These are phyloP conservation scores for Rhizoctonia solani DNA, from an alignment of 1,284 basidiomycete genomes.

Conservation along the genomic window DNA sequence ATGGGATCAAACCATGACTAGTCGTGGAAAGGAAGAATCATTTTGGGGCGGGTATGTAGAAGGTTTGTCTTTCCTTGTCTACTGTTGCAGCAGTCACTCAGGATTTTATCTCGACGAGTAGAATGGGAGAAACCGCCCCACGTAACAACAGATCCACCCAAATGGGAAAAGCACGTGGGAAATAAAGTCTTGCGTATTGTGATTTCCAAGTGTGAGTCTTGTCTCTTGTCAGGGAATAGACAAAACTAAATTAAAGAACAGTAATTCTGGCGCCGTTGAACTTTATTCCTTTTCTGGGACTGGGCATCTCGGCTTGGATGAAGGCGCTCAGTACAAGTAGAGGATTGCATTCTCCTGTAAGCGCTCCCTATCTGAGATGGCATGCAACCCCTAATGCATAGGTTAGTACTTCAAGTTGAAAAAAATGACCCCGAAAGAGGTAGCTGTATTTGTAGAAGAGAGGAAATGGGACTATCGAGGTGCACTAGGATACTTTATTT, in stretches of 20 bases:
- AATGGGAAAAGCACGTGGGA: conserved; percentile 52
- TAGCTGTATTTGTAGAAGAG: conserved; percentile 79
- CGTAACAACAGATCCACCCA: conserved; percentile 44
- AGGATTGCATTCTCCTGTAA: conserved; percentile 68
- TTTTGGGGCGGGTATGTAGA: conserved; percentile 89
- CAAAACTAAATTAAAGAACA: conserved; percentile 42
- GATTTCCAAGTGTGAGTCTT: conserved; percentile 54
- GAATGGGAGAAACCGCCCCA: conserved; percentile 78
- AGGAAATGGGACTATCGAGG: conserved; percentile 84
- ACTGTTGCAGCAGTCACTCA: background rate
- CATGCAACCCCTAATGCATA: conserved; percentile 12
- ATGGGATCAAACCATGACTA: conserved; percentile 77
- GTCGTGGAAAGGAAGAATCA: conserved; percentile 74
- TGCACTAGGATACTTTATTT: conserved; percentile 45
- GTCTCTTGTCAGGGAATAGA: background rate
- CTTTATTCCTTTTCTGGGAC: conserved; percentile 70
- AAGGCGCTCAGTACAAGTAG: conserved; percentile 70
- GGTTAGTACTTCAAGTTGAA: conserved; percentile 78
- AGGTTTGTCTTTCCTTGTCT: conserved; percentile 25
- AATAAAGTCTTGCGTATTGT: conserved; percentile 57
- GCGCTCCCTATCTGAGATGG: conserved; percentile 36
- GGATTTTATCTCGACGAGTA: background rate
- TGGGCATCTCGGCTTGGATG: conserved; percentile 65
- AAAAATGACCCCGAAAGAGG: conserved; percentile 70
- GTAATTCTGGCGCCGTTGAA: conserved; percentile 71